Percentiles rank a stretch among this genome's conserved stretches.
These are phyloP conservation scores for Paecilomyces sp. DNA, from an alignment of 2,329 filamentous ascomycete species.

Conservation along the genomic window DNA sequence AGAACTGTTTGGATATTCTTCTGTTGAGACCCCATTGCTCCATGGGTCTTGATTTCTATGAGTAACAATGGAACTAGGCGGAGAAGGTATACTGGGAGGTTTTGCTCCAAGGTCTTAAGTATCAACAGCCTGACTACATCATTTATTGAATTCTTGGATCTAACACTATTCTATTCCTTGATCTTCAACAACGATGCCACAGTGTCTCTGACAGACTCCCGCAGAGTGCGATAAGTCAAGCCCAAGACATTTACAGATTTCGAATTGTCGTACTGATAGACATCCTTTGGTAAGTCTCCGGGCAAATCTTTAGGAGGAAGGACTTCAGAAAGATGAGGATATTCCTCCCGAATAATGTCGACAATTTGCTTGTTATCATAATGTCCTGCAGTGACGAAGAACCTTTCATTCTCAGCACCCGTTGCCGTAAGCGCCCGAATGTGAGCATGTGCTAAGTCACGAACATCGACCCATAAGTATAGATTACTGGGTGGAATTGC, in stretches of 20 bases:
- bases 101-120: no score
- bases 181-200: conserved; percentile 27
- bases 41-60: not conserved
- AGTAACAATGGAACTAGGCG: not conserved
- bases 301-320: conserved; percentile 29
- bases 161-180: conserved; percentile 17
- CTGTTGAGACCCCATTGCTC: not conserved
- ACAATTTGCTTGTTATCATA: conserved; percentile 37
- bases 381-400: conserved; percentile 36
- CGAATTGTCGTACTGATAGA: conserved; percentile 31
- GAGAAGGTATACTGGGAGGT: not conserved
- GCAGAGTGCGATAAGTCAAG: conserved; percentile 30
- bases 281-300: conserved; percentile 21
- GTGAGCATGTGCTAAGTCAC: conserved; percentile 43
- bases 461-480: conserved; percentile 52
- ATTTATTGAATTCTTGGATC: not conserved
- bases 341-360: conserved; percentile 34
- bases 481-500: conserved; percentile 52
- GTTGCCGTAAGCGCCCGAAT: conserved; percentile 39
- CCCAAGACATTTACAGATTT: conserved; percentile 34
- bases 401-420: conserved; percentile 39
- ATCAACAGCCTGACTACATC: no score
- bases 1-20: not conserved
- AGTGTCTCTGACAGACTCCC: conserved; percentile 32
- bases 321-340: conserved; percentile 34